Evolutionary conservation across 805 yeast genomes (phyloP).

Genomic region (Helenozyma baotianmanensis): DNA sequence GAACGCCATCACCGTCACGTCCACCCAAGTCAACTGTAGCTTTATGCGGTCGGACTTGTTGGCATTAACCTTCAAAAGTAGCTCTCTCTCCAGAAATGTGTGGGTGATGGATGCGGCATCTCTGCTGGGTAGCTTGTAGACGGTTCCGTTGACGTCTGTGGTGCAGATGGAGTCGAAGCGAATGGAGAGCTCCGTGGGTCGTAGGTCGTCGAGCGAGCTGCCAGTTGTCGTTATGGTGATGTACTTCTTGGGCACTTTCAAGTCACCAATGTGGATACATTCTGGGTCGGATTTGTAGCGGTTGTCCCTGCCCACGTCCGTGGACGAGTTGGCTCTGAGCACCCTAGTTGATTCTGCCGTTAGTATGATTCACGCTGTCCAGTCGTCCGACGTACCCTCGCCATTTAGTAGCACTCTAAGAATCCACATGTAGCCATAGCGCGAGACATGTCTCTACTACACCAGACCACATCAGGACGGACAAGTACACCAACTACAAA

Average conservation of each 20-base stretch:
- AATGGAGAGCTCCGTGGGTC: constrained; percentile 17
- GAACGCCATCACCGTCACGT: constrained; percentile 14
- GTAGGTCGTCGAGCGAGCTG: not conserved
- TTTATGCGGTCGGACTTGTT: constrained; percentile 13
- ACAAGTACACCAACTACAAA: no score
- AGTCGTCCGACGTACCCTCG: constrained; percentile 8
- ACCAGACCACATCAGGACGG: no score
- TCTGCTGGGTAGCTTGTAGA: constrained; percentile 16
- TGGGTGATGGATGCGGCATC: constrained; percentile 9
- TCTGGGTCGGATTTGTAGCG: constrained; percentile 16
- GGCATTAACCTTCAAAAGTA: constrained; percentile 13
- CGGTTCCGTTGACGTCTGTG: constrained; percentile 24
- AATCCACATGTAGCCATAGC: constrained; percentile 12
- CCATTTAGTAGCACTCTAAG: constrained; percentile 10
- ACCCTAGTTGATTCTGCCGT: constrained; percentile 13
- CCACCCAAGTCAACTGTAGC: constrained; percentile 19
- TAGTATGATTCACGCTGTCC: constrained; percentile 9
- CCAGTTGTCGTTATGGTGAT: constrained; percentile 16
- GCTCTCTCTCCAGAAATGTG: constrained; percentile 4
- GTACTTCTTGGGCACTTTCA: constrained; percentile 29
- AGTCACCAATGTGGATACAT: constrained; percentile 24
- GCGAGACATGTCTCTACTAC: not conserved
- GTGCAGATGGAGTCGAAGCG: constrained; percentile 27
- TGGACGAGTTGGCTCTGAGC: constrained; percentile 7
- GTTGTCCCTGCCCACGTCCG: constrained; percentile 25